These are phyloP conservation scores for Mycena galericulata DNA, from an alignment of 768 basidiomycete species.

Conservation along the genomic window DNA sequence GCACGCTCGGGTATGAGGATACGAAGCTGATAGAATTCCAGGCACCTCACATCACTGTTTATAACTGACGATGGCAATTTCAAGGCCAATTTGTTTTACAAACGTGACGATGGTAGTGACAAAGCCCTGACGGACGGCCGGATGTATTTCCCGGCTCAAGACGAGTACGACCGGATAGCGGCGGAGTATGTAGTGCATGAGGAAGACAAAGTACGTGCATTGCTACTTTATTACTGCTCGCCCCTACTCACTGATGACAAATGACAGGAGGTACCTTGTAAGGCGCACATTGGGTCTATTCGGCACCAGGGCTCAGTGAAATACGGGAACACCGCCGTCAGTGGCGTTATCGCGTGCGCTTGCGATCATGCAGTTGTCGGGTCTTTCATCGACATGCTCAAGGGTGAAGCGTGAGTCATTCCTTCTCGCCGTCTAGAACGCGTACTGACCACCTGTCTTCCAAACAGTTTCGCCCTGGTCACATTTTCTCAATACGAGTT, in stretches of 20 bases:
- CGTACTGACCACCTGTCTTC: no score
- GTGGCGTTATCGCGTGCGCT: conserved; percentile 11
- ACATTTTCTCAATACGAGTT: conserved; percentile 15
- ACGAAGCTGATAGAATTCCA: not conserved
- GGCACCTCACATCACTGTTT: not conserved
- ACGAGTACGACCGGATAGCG: not conserved
- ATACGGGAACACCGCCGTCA: conserved; percentile 19
- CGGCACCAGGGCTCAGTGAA: conserved; percentile 6
- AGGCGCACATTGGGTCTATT: conserved; percentile 12
- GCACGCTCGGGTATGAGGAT: not conserved
- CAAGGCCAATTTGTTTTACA: conserved; percentile 21
- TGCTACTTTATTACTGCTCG: not conserved
- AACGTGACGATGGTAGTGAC: conserved; percentile 27
- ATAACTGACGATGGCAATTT: conserved; percentile 20
- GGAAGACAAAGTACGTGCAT: conserved; percentile 9
- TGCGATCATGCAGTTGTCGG: conserved; percentile 23
- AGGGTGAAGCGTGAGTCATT: conserved; percentile 20
- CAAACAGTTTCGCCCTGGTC: conserved; percentile 1
- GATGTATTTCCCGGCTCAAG: conserved; percentile 23
- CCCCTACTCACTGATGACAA: no score
- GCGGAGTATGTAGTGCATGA: not conserved
- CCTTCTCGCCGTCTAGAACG: no score
- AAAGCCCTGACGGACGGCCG: conserved; percentile 17
- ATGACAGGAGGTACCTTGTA: conserved; percentile 12
- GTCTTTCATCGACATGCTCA: conserved; percentile 18